phyloP scores from a whole-genome alignment of 208 protist species.

The Acanthamoeba lenticulata region DNA sequence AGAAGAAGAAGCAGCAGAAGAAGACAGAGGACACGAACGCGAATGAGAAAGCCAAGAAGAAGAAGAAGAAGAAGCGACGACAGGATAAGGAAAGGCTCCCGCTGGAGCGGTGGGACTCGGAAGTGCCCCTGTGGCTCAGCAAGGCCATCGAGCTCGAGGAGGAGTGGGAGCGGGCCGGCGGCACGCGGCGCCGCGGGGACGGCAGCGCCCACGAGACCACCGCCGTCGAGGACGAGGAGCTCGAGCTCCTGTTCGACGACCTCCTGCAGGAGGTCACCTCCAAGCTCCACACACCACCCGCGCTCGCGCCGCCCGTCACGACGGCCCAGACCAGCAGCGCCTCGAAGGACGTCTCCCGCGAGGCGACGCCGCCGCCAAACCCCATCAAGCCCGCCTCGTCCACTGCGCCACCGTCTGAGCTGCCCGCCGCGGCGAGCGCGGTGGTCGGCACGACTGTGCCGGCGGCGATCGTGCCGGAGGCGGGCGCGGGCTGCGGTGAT shows the following conservation, averaged over 20 bases:
- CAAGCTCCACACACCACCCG: not conserved
- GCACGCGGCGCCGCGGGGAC: not conserved
- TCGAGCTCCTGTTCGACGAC: not conserved
- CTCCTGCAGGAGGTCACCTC: not conserved
- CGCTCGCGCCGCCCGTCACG: not conserved
- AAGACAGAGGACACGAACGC: not conserved
- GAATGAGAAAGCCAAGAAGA: not conserved
- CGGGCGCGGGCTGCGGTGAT: no score
- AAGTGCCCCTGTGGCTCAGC: not conserved
- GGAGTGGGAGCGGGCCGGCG: not conserved
- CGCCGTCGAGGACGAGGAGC: not conserved
- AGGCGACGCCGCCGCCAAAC: no score
- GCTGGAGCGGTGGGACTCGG: not conserved
- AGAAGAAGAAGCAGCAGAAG: not conserved
- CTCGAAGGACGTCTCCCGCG: not conserved
- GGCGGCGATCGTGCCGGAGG: no score
- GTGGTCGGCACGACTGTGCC: no score
- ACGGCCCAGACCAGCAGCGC: no score
- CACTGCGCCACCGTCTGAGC: no score
- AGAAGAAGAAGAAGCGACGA: not conserved
- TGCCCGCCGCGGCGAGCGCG: no score
- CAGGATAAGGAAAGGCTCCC: not conserved
- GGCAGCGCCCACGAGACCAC: not conserved
- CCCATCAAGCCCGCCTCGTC: no score
- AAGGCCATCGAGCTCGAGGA: conserved; percentile 22